Base-by-base conservation (phyloP, 257 asterid genomes). In the Linderniella brevidens region DNA sequence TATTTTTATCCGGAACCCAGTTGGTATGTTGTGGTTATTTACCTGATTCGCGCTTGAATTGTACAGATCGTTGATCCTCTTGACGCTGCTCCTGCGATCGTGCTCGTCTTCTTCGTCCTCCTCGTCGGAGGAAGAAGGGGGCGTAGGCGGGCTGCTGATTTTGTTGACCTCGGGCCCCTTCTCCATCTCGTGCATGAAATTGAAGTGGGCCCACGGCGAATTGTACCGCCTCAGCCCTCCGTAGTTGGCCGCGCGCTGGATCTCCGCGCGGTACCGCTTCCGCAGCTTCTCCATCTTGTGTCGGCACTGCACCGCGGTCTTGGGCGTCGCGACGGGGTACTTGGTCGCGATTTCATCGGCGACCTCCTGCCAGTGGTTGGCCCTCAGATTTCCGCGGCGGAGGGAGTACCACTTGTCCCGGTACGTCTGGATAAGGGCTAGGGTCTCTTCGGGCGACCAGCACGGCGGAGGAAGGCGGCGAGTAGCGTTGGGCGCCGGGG, bases 211-310 rank as follows among this genome's bases (percentile, higher is more conserved):
- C 96, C 96, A 85, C 16, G 87, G 60, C 14, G 93, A 78, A 18
- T 77, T 63, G 50, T 57, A 85, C 0, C 82, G 66, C 20, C 69
- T 42, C 5, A 57, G 52, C 18, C 80, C 87, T 17, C 80, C 80
- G 60, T 53, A 75, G 3, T 78, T 69, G 36, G 77, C 80, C 11
- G 19, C 35, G n/a, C 96, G 71, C 20, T 12, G 20, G 9, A 18
- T 46, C 50, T 46, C 19, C 2, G 50, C 66, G 17, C 98, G 85
- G 57, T 90, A 90, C 16, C 98, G 73, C 63, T 90, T 90, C 18
- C 98, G 59, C 14, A 90, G 92, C 80, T 90, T 90, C 79, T 90
- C 98, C 98, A 90, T 90, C 81, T 90, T 90, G 69, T 90, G 98
- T 18, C 98, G 93, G 58, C 98, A 85, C 88, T 90, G 98, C 8